Conservation (phyloP, 306 rosid species). For the Sicyos baderoa region DNA sequence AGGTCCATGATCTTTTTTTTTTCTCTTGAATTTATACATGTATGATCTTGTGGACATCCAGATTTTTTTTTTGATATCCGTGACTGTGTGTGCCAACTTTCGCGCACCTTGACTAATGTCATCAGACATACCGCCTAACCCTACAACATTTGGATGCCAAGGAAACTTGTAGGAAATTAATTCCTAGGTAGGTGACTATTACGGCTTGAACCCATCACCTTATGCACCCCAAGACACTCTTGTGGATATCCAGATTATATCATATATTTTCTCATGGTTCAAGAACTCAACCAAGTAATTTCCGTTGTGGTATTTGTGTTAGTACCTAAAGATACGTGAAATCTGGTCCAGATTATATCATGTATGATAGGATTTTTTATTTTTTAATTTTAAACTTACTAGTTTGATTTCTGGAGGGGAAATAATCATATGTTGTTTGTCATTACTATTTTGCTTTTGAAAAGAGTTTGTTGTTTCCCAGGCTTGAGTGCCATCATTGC, state of each 20-base stretch:
- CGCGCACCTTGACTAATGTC: no score
- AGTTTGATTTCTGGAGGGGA: not conserved
- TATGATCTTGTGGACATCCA: slow-evolving; percentile 1
- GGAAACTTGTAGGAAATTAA: no score
- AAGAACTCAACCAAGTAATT: not conserved
- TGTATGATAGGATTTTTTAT: not conserved
- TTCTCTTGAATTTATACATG: not conserved
- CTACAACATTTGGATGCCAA: no score
- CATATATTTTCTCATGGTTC: not conserved
- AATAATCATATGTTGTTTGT: not conserved
- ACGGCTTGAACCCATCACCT: no score
- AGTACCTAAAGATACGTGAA: not conserved
- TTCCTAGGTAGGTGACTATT: no score
- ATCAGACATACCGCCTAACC: no score
- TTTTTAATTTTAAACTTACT: not conserved
- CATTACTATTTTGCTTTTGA: not conserved
- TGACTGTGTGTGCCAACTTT: no score
- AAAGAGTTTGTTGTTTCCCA: not conserved
- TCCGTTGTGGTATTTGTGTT: not conserved
- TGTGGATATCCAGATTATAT: not conserved
- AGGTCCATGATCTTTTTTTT: not conserved
- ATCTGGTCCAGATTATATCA: not conserved
- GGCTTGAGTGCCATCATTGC: not conserved
- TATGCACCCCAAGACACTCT: no score
- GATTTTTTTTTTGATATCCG: no score